phyloP scores from a whole-genome alignment of 2,329 filamentous ascomycete genomes.

The Pseudopyricularia cyperi region DNA sequence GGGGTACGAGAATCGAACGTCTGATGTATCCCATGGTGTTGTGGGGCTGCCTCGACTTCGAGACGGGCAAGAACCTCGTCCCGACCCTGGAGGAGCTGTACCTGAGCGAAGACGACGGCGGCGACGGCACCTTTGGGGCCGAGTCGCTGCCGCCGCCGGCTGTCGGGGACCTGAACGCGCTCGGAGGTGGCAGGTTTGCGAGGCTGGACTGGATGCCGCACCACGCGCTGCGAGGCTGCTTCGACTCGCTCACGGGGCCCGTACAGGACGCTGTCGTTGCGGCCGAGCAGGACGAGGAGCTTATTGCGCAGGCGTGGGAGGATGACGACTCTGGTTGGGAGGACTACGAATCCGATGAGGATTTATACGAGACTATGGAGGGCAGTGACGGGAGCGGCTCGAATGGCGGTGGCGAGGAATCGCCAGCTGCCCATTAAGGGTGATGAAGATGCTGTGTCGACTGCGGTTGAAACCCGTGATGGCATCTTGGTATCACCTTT shows the following conservation, averaged over 20 bases:
- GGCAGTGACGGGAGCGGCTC: background rate
- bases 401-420: background rate
- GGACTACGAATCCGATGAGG: background rate
- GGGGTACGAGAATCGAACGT: slow-evolving; percentile 38
- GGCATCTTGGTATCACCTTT: too few species aligned
- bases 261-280: slow-evolving; percentile 23
- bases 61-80: slow-evolving; percentile 34
- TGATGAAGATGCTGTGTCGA: background rate
- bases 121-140: slow-evolving; percentile 22
- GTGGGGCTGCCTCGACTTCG: slow-evolving; percentile 48
- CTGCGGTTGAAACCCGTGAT: background rate
- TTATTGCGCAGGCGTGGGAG: slow-evolving; percentile 5
- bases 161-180: too few species aligned
- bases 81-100: slow-evolving; percentile 37
- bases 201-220: slow-evolving; percentile 26
- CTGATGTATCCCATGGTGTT: slow-evolving; percentile 39
- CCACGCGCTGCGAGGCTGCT: slow-evolving; percentile 31
- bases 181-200: slow-evolving; percentile 18
- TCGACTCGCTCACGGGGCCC: slow-evolving; percentile 19
- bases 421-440: background rate
- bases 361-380: background rate
- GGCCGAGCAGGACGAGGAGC: slow-evolving; percentile 14
- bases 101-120: slow-evolving; percentile 32
- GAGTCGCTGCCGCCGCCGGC: slow-evolving; percentile 21
- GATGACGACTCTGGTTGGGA: background rate